Base-by-base conservation (phyloP, 2,329 filamentous ascomycete species). In the Cordyceps javanica region DNA sequence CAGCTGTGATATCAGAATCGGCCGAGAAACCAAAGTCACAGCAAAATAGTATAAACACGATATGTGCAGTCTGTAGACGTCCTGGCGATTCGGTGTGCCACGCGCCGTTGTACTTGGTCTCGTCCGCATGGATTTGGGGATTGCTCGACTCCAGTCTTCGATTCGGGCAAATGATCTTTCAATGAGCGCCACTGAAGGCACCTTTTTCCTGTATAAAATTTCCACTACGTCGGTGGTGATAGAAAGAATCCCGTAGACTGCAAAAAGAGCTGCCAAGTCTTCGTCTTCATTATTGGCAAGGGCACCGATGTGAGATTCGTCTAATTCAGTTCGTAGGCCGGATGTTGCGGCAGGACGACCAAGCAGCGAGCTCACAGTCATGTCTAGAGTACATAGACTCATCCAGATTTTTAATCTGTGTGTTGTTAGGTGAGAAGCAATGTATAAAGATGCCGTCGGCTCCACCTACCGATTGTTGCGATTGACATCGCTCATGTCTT, bases 41-140 rank as follows among this genome's bases (percentile, higher is more conserved):
- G 80, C 78, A 56, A 83, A 82, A 61, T 85, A 83, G 62, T 85
- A 85, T 0, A 78, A 69, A 58, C 81, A 83, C 0, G 80, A 78
- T 6, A 85, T 75, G 56, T 83, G 80, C 1, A 82, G 71, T 25
- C 75, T 81, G 0, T 75, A 77, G 26, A 82, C 73, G 2, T 74
- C 72, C 0, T 70, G 30, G 1, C 50, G 57, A 26, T 54, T 45
- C 5, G 50, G 50, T 8, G 9, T 26, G 32, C 36, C 34, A 11
- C 32, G 13, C 10, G 19, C 71, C 19, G 73, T 68, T 42, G 67
- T 66, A 3, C 63, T 63, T 5, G 57, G 59, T 46, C 61, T 16
- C 66, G 64, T 65, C 7, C 51, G 68, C 52, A 71, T 62, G 26
- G 64, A 69, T 16, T 64, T 63, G 0, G 78, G 79, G 0, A 82